These are phyloP conservation scores for Saccharum hybrid DNA, from an alignment of 202 grass and related monocot species.

Conservation along the genomic window DNA sequence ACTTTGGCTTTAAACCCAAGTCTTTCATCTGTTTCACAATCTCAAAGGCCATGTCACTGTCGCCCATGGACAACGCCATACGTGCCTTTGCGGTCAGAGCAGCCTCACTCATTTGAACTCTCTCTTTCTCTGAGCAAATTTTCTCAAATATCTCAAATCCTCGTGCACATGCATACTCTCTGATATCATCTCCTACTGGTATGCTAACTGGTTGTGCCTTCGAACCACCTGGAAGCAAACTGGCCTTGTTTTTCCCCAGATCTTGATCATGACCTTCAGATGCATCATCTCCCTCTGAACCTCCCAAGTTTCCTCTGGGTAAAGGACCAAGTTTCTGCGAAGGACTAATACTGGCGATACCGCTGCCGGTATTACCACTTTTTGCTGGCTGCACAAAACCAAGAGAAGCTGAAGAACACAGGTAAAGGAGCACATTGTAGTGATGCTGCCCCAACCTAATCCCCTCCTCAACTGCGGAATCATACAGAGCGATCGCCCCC, in stretches of 20 bases:
- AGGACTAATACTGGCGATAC: too few relatives aligned
- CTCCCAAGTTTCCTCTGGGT: too few relatives aligned
- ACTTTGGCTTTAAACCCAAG: constrained; percentile 45
- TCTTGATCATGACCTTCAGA: constrained; percentile 8
- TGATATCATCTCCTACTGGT: constrained; percentile 52
- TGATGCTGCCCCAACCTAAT: too few relatives aligned
- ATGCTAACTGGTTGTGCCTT: constrained; percentile 25
- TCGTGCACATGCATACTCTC: constrained; percentile 51
- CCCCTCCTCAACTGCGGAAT: too few relatives aligned
- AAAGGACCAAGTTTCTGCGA: too few relatives aligned
- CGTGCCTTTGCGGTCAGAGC: constrained; percentile 67
- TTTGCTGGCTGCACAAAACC: too few relatives aligned
- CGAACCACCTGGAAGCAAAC: not conserved
- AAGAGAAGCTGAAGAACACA: too few relatives aligned
- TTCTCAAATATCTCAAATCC: constrained; percentile 72
- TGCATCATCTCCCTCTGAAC: not conserved
- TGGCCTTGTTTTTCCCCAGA: not conserved
- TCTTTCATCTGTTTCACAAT: constrained; percentile 68
- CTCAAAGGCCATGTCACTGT: constrained; percentile 69
- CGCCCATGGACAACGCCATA: constrained; percentile 57
- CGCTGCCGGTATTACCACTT: too few relatives aligned
- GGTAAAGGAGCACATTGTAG: too few relatives aligned
- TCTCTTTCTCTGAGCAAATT: constrained; percentile 53
- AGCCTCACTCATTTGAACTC: constrained; percentile 60
- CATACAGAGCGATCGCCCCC: too few relatives aligned